Evolutionary conservation across 768 basidiomycete species (phyloP), one percentile per base, ranked within the genome.

Genomic region (Tulasnella sp.): DNA sequence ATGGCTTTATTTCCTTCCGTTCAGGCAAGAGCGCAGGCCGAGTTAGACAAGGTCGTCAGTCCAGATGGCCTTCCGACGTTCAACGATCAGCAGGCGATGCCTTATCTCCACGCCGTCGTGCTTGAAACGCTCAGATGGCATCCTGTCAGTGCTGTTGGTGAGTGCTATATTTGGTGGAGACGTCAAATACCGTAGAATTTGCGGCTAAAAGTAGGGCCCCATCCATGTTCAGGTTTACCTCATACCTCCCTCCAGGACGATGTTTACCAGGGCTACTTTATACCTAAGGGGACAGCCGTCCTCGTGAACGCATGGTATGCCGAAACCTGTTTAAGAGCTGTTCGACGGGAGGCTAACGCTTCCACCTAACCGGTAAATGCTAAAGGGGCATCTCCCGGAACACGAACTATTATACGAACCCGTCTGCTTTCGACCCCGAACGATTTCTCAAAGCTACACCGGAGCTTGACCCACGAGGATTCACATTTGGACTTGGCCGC

Each of bases 1-100:
- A 84, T 85, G 84, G 68, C 81, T 16, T 78, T 83, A 38, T 82
- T 81, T 73, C 84, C 84, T 0, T 81, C 83, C 3, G 44, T 48
- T 4, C 75, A 88, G 80, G 74, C 80, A 8, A 81, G 81, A 38
- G 86, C 85, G 18, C 86, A 87, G 27, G 83, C 83, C 40, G 88
- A 88, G 82, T 83, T 87, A n/a, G 81, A 85, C 21, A 71, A 77
- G 10, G 81, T 84, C 34, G 81, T 87, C 14, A 82, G 83, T 1
- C 74, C 79, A 34, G 81, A 82, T 9, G 76, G 83, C 9, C 84
- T 87, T 85, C 72, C 83, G 0, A 76, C 79, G 2, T 78, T 80
- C 31, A 78, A 34, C 9, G 84, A 84, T 71, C 80, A 81, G n/a
- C 62, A 56, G 56, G 2, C 77, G 68, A 71, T 81, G 68, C 80